Conservation (phyloP, 352 stramenopile species). For the Globisporangium barbulae region DNA sequence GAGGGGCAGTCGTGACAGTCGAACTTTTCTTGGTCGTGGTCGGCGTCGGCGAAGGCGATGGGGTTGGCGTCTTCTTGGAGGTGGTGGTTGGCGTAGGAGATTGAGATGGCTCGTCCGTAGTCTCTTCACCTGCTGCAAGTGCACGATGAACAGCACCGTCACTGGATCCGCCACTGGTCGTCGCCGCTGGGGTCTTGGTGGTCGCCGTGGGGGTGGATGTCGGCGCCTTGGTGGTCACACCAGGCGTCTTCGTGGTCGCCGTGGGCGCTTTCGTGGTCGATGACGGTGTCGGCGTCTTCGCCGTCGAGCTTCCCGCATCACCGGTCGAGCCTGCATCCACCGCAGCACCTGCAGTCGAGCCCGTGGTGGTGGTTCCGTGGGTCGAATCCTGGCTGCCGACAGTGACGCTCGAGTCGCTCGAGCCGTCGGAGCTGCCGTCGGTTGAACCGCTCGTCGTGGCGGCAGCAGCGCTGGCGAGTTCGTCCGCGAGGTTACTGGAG, state of each 20-base stretch:
- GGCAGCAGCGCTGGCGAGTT: slow-evolving; percentile 23
- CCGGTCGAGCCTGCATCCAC: slow-evolving; percentile 11
- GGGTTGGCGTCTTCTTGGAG: slow-evolving; percentile 23
- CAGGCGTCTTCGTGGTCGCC: slow-evolving; percentile 24
- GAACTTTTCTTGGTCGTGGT: slow-evolving; percentile 11
- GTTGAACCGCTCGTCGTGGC: slow-evolving; percentile 18
- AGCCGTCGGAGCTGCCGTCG: slow-evolving; percentile 19
- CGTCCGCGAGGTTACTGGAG: slow-evolving; percentile 35
- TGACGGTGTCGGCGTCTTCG: slow-evolving; percentile 25
- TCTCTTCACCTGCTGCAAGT: slow-evolving; percentile 11
- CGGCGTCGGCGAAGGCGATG: slow-evolving; percentile 9
- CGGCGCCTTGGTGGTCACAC: slow-evolving; percentile 25
- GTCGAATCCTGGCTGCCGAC: slow-evolving; percentile 18
- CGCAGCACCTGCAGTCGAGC: neutral
- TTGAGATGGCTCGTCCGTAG: neutral
- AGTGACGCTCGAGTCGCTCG: slow-evolving; percentile 14
- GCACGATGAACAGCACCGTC: slow-evolving; percentile 3
- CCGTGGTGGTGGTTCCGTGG: slow-evolving; percentile 2
- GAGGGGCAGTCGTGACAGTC: neutral
- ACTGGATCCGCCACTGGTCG: slow-evolving; percentile 3
- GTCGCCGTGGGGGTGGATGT: slow-evolving; percentile 11
- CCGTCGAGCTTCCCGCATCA: slow-evolving; percentile 12
- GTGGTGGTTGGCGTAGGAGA: slow-evolving; percentile 14
- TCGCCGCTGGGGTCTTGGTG: slow-evolving; percentile 8
- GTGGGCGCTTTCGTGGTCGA: slow-evolving; percentile 23